Conservation (phyloP, 192 early-diverging fungal species). For the Podila clonocystis region DNA sequence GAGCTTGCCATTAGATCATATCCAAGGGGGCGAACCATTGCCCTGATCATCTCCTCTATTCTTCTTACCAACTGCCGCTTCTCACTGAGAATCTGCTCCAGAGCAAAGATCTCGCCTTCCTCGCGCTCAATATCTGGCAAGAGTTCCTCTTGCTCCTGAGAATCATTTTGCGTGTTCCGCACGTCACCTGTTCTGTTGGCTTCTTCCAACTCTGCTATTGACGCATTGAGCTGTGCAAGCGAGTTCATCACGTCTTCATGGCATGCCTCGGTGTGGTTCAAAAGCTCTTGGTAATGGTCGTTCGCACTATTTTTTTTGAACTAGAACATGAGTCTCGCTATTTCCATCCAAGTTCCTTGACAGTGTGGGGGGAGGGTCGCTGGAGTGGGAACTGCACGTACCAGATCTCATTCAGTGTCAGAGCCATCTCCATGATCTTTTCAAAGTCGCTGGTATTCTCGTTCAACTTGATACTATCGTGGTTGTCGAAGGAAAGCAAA, state of each 20-base stretch:
- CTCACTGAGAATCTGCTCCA: slow-evolving; percentile 36
- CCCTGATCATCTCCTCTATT: not conserved
- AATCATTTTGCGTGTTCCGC: not conserved
- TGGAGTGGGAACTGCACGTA: not conserved
- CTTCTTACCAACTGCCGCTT: slow-evolving; percentile 31
- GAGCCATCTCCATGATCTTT: slow-evolving; percentile 21
- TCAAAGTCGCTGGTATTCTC: slow-evolving; percentile 43
- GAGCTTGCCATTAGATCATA: not conserved
- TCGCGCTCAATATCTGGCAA: slow-evolving; percentile 29
- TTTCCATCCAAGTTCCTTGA: too few species aligned
- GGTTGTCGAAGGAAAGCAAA: too few species aligned
- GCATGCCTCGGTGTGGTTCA: too few species aligned
- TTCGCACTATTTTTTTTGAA: not conserved
- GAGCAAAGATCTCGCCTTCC: slow-evolving; percentile 51
- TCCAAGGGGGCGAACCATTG: too few species aligned
- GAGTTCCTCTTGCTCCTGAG: slow-evolving; percentile 25
- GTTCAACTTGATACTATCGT: slow-evolving; percentile 28
- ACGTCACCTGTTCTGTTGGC: slow-evolving; percentile 12
- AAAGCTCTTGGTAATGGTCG: not conserved
- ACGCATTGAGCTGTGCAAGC: too few species aligned
- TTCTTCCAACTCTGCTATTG: slow-evolving; percentile 1
- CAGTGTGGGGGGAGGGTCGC: too few species aligned
- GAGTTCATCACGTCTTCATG: too few species aligned
- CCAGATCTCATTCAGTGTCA: slow-evolving; percentile 43
- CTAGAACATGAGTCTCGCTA: too few species aligned